phyloP scores from a whole-genome alignment of 2,329 filamentous ascomycete species.

The Colletotrichum acutatum region DNA sequence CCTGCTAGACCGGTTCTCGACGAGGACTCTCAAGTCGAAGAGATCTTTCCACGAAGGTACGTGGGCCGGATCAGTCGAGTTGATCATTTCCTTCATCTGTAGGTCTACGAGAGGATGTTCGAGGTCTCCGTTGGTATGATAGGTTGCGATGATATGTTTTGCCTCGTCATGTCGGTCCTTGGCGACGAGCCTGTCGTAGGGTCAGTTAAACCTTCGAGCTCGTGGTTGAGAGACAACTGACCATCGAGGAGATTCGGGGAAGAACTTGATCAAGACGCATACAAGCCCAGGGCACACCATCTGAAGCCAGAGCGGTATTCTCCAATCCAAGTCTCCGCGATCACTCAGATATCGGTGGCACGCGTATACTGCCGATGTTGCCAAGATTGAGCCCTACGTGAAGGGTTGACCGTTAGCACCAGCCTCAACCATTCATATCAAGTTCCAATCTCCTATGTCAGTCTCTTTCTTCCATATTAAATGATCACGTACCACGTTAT shows the following conservation, averaged over 20 bases:
- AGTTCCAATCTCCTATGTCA: no score
- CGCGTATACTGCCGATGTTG: conserved; percentile 45
- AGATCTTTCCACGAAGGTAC: conserved; percentile 47
- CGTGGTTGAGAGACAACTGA: background rate
- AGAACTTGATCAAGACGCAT: conserved; percentile 44
- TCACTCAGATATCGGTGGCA: conserved; percentile 43
- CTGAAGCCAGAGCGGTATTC: conserved; percentile 48
- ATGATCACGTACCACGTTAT: conserved; percentile 47
- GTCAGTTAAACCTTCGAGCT: conserved; percentile 12
- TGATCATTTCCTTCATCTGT: conserved; percentile 38
- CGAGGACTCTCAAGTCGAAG: conserved; percentile 48
- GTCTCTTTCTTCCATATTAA: background rate
- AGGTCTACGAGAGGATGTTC: conserved; percentile 38
- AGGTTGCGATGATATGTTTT: conserved; percentile 57
- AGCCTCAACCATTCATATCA: background rate
- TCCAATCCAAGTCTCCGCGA: conserved; percentile 43
- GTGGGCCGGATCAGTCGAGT: conserved; percentile 2
- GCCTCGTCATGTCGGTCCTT: conserved; percentile 63
- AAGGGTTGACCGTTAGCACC: background rate
- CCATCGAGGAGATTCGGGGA: conserved; percentile 49
- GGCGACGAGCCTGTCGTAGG: conserved; percentile 56
- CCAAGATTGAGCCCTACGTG: conserved; percentile 41
- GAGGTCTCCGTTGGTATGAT: conserved; percentile 58
- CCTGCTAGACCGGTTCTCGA: conserved; percentile 47
- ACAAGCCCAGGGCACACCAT: conserved; percentile 46